phyloP scores from a whole-genome alignment of 208 protist genomes.

The Tritrichomonas musculus region DNA sequence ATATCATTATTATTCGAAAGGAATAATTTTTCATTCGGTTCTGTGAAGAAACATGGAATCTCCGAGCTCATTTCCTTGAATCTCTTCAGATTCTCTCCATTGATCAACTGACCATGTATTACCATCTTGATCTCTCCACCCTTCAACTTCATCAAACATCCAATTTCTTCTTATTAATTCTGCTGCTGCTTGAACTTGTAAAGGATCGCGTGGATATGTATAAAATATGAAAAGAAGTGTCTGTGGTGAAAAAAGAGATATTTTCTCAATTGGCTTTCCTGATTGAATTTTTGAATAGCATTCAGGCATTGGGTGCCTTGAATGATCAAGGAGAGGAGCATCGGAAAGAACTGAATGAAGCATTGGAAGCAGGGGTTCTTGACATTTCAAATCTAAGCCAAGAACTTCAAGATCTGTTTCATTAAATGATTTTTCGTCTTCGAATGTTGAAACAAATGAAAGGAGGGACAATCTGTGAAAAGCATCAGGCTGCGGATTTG shows the following conservation, averaged over 20 bases:
- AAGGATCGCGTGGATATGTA: not conserved
- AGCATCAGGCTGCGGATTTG: not conserved
- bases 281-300: not conserved
- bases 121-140: not conserved
- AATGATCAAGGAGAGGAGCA: constrained; percentile 10
- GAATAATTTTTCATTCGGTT: too few relatives aligned
- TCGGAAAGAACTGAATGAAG: constrained; percentile 25
- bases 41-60: too few relatives aligned
- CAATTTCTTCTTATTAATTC: not conserved
- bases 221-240: constrained; percentile 24
- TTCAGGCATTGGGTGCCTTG: not conserved
- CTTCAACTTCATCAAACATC: not conserved
- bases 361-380: constrained; percentile 24
- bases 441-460: not conserved
- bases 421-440: not conserved
- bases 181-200: not conserved
- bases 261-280: not conserved
- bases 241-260: not conserved
- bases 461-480: not conserved
- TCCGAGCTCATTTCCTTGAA: too few relatives aligned
- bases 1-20: too few relatives aligned
- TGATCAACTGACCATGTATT: not conserved
- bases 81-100: not conserved
- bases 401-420: not conserved
- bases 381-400: not conserved